These are phyloP conservation scores for Agapanthus africanus DNA, from an alignment of 106 monocot genomes.

Conservation along the genomic window DNA sequence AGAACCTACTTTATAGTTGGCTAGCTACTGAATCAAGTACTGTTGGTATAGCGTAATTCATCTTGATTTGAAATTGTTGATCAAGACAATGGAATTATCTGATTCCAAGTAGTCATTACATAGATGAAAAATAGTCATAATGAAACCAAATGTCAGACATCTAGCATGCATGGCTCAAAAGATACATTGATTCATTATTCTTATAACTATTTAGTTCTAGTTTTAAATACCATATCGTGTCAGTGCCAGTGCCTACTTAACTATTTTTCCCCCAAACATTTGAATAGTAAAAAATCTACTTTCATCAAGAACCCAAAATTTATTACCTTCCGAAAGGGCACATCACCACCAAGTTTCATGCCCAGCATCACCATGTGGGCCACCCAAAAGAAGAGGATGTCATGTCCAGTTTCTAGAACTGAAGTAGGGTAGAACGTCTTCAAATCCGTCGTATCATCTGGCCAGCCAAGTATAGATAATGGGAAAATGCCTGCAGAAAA, in stretches of 20 bases:
- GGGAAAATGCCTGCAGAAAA: constrained; percentile 95
- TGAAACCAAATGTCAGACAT: not conserved
- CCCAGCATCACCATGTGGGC: constrained; percentile 99
- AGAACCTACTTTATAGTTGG: not conserved
- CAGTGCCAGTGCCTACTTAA: not conserved
- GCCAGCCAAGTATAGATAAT: constrained; percentile 87
- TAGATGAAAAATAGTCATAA: not conserved
- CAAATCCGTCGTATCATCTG: constrained; percentile 69
- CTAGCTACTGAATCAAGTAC: not conserved
- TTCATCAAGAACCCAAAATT: not conserved
- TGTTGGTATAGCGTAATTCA: not conserved
- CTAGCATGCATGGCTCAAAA: not conserved
- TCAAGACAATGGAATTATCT: not conserved
- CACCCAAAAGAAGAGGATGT: constrained; percentile 35
- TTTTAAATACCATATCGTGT: not conserved
- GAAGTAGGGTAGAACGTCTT: constrained; percentile 5
- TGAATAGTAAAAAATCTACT: not conserved
- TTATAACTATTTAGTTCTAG: not conserved
- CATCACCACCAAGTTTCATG: constrained; percentile 93
- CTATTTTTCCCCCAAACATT: not conserved
- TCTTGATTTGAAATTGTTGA: not conserved
- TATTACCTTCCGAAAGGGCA: constrained; percentile 87
- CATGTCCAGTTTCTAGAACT: too few relatives aligned
- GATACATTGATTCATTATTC: not conserved
- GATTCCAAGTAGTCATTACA: not conserved